These are phyloP conservation scores for Cyclanthera cordifolia DNA, from an alignment of 306 rosid species.

Conservation along the genomic window DNA sequence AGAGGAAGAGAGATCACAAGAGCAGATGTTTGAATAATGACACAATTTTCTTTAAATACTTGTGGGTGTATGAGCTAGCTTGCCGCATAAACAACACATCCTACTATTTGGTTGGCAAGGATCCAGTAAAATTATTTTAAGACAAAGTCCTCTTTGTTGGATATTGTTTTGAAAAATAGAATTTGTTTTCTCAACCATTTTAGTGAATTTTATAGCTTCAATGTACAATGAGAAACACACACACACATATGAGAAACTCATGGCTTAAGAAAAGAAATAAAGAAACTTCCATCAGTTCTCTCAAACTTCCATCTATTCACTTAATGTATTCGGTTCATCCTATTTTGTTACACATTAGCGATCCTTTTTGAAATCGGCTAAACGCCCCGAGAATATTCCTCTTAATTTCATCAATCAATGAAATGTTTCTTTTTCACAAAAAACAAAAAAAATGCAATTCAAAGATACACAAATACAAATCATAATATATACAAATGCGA, in stretches of 20 bases:
- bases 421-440: no score
- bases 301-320: no score
- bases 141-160: neutral
- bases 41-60: neutral
- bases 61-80: no score
- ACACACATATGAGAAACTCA: no score
- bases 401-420: no score
- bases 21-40: neutral
- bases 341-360: no score
- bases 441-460: no score
- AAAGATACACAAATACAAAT: neutral
- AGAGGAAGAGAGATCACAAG: neutral
- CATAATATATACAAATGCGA: neutral
- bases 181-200: neutral
- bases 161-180: neutral
- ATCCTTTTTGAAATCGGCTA: no score
- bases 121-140: neutral
- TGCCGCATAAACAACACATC: no score
- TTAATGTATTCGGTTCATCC: no score
- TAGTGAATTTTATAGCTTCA: neutral
- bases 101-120: no score
- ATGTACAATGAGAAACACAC: neutral
- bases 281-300: neutral
- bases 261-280: neutral
- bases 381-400: no score